Evolutionary conservation across 768 basidiomycete species (phyloP).

Genomic region (Serendipita indica): DNA sequence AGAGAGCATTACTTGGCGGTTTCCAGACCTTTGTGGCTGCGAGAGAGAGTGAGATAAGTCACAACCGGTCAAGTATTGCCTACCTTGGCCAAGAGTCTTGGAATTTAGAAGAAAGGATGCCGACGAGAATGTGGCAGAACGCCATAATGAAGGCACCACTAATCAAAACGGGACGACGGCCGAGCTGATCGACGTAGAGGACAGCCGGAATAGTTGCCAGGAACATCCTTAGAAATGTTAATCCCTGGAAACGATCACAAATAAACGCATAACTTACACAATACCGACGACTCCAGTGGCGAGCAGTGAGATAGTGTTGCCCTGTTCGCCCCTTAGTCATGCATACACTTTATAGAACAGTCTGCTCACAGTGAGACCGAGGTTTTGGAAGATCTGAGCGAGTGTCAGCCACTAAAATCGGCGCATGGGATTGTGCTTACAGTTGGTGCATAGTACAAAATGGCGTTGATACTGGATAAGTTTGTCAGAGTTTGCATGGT

Average conservation of each 20-base stretch:
- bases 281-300: conserved; percentile 67
- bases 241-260: neutral
- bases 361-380: conserved; percentile 29
- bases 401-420: neutral
- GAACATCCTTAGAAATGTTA: conserved; percentile 37
- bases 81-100: conserved; percentile 38
- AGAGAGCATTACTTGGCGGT: conserved; percentile 8
- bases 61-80: conserved; percentile 17
- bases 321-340: conserved; percentile 20
- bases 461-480: conserved; percentile 25
- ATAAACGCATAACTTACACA: conserved; percentile 32
- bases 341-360: too few species aligned
- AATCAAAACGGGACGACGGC: conserved; percentile 56
- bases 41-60: neutral
- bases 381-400: conserved; percentile 38
- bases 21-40: conserved; percentile 8
- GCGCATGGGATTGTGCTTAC: neutral
- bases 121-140: conserved; percentile 54
- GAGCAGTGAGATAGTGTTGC: conserved; percentile 42
- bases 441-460: conserved; percentile 59
- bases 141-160: conserved; percentile 68
- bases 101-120: conserved; percentile 45
- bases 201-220: conserved; percentile 68
- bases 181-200: conserved; percentile 63
- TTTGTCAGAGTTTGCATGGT: conserved; percentile 11